Percentiles rank a stretch among this genome's conserved stretches.
Conservation (phyloP, 805 yeast species). For the Torulaspora delbrueckii region DNA sequence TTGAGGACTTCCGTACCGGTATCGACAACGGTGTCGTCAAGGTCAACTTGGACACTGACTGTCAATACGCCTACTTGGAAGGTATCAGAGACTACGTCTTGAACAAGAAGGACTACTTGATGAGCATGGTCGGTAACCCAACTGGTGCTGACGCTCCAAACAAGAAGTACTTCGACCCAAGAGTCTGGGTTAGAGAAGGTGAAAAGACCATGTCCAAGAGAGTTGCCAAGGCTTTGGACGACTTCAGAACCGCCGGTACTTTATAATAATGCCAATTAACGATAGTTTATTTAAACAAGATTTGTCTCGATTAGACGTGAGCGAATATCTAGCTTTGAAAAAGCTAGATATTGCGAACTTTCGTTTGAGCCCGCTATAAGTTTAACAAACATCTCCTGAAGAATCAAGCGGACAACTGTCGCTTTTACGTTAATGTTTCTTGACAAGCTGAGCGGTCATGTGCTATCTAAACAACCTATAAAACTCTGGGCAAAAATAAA, state of each 20-base stretch:
- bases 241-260: slow-evolving; percentile 77
- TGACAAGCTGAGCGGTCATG: too few species aligned
- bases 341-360: background rate
- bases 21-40: slow-evolving; percentile 93
- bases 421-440: too few species aligned
- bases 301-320: too few species aligned
- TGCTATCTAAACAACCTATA: too few species aligned
- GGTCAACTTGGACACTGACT: slow-evolving; percentile 98
- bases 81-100: slow-evolving; percentile 98
- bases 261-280: slow-evolving; percentile 32
- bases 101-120: slow-evolving; percentile 90
- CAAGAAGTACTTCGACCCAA: slow-evolving; percentile 99
- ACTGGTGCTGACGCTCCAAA: slow-evolving; percentile 98
- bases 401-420: too few species aligned
- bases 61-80: slow-evolving; percentile 93
- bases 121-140: slow-evolving; percentile 95
- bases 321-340: too few species aligned
- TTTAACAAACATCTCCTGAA: too few species aligned
- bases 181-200: slow-evolving; percentile 99
- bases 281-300: too few species aligned
- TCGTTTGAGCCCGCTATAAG: background rate
- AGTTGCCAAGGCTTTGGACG: slow-evolving; percentile 73
- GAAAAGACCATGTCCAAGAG: slow-evolving; percentile 95
- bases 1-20: slow-evolving; percentile 85
- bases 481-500: too few species aligned